A percentile compares a stretch with the other conserved stretches of the same genome.
Evolutionary conservation across 2,329 filamentous ascomycete genomes (phyloP).

Genomic region (Aureobasidium sp.): DNA sequence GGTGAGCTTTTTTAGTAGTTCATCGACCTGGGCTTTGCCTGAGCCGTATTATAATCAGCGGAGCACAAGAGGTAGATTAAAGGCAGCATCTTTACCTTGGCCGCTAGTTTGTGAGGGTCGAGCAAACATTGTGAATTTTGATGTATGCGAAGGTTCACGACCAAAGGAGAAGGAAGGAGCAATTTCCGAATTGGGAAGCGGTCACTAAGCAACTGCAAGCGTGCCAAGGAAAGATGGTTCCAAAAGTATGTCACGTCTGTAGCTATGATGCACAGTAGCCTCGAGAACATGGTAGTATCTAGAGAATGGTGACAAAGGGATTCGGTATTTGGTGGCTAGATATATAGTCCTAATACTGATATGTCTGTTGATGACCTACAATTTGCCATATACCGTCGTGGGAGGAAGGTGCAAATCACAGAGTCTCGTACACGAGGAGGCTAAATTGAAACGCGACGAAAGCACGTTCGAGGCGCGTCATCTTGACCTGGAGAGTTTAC

Average conservation of each 20-base stretch:
- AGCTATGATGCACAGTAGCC: too few relatives aligned
- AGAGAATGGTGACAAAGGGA: too few relatives aligned
- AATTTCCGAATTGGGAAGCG: constrained; percentile 7
- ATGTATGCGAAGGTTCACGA: not conserved
- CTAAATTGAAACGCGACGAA: not conserved
- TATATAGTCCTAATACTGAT: too few relatives aligned
- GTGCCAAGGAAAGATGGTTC: not conserved
- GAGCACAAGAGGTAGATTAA: too few relatives aligned
- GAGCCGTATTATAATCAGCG: too few relatives aligned
- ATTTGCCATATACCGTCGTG: too few relatives aligned
- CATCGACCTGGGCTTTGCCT: constrained; percentile 6
- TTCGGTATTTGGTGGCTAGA: too few relatives aligned
- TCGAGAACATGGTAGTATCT: too few relatives aligned
- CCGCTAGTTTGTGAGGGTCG: not conserved
- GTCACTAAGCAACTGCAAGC: not conserved
- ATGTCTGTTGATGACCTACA: too few relatives aligned
- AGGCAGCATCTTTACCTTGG: not conserved
- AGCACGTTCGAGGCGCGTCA: constrained; percentile 4
- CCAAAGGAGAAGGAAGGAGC: not conserved
- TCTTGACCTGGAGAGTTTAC: not conserved
- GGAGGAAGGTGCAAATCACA: too few relatives aligned
- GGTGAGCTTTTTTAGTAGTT: constrained; percentile 36
- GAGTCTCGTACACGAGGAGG: too few relatives aligned
- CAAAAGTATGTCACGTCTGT: too few relatives aligned
- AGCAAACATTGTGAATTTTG: not conserved